Percentiles rank a stretch among this genome's conserved stretches.
Evolutionary conservation across 1,139 yeast genomes (phyloP).

Genomic region (Sugiyamaella paludigena): DNA sequence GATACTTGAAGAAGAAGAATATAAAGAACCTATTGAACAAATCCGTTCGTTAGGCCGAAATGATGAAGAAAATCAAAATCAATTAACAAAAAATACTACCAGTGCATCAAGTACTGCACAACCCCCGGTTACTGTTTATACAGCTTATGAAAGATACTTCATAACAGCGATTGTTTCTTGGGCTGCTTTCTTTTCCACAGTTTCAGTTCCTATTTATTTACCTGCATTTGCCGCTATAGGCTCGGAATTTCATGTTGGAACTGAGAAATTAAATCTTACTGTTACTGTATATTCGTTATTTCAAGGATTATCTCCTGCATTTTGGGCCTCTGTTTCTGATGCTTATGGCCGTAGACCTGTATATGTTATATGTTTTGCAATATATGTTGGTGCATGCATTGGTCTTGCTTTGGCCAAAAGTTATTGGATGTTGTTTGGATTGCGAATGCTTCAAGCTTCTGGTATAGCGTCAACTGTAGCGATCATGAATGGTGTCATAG

Average conservation of each 20-base stretch:
- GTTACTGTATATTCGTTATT: constrained; percentile 68
- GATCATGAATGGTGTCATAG: constrained; percentile 61
- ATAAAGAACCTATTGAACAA: no score
- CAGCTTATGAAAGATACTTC: constrained; percentile 37
- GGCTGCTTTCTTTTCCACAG: constrained; percentile 57
- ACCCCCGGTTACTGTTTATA: constrained; percentile 38
- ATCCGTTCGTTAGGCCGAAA: neutral
- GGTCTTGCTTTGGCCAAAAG: constrained; percentile 58
- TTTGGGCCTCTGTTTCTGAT: constrained; percentile 63
- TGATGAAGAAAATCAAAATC: constrained; percentile 11
- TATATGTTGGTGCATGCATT: constrained; percentile 56
- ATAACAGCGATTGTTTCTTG: constrained; percentile 45
- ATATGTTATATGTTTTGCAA: constrained; percentile 49
- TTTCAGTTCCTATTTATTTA: constrained; percentile 70
- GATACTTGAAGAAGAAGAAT: no score
- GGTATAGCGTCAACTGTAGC: constrained; percentile 72
- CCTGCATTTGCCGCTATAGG: constrained; percentile 64
- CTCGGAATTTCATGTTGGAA: constrained; percentile 49
- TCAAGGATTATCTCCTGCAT: constrained; percentile 68
- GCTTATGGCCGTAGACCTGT: constrained; percentile 67
- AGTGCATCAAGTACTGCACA: constrained; percentile 11
- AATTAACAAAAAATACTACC: neutral
- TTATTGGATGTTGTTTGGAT: constrained; percentile 53
- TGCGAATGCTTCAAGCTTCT: constrained; percentile 66
- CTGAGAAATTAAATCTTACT: constrained; percentile 58